Conservation (phyloP, 371 early-diverging fungal species). For the Mortierella sp. region DNA sequence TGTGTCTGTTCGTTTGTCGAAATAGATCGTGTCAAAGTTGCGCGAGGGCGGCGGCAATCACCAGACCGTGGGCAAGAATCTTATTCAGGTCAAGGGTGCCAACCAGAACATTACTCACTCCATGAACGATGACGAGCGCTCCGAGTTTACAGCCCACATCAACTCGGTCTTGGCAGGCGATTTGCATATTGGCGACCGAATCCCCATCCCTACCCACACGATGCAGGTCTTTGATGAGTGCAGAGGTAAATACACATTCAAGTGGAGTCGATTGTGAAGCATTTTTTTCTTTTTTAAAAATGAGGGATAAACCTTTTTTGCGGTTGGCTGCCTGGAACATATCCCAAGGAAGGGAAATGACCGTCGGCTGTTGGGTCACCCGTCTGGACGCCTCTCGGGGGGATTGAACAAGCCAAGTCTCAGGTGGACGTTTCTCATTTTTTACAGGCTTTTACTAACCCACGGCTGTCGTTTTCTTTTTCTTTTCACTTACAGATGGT, state of each 20-base stretch:
- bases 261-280: background rate
- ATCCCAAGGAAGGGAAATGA: background rate
- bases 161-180: constrained; percentile 90
- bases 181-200: constrained; percentile 81
- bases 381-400: background rate
- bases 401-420: background rate
- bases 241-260: constrained; percentile 65
- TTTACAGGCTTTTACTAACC: background rate
- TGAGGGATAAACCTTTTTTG: constrained; percentile 33
- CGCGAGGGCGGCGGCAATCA: constrained; percentile 75
- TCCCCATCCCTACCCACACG: constrained; percentile 93
- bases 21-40: constrained; percentile 72
- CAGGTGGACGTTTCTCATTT: background rate
- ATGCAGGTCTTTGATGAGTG: constrained; percentile 97
- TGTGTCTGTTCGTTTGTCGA: background rate
- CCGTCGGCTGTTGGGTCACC: background rate
- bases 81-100: constrained; percentile 89
- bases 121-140: constrained; percentile 97
- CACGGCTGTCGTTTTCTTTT: background rate
- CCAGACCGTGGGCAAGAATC: constrained; percentile 78
- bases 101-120: constrained; percentile 87
- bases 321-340: constrained; percentile 10
- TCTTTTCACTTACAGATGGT: constrained; percentile 76
- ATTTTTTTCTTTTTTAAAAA: background rate
- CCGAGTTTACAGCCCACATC: constrained; percentile 95